Conservation (phyloP, 441 rosid species). For the Eutrema salsugineum region DNA sequence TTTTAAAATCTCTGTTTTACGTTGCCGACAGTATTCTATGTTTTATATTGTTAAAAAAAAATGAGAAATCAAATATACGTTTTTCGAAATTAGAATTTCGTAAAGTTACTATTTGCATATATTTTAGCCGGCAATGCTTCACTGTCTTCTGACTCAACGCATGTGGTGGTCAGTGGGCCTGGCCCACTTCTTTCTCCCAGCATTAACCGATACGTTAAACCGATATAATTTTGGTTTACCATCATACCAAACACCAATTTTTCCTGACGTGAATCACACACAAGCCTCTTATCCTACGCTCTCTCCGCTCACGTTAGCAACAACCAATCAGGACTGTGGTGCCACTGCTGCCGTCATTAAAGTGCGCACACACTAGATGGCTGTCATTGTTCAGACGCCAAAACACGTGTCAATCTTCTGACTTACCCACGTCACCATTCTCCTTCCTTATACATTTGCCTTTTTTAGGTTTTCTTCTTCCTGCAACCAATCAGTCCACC, state of each 20-base stretch:
- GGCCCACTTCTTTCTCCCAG: conserved; percentile 8
- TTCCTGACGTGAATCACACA: not conserved
- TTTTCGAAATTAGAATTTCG: not conserved
- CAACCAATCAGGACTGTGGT: not conserved
- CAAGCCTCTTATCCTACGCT: conserved; percentile 5
- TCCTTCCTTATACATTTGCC: not conserved
- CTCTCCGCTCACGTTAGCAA: conserved; percentile 1
- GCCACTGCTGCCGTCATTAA: conserved; percentile 5
- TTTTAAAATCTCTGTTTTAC: not conserved
- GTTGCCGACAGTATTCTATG: not conserved
- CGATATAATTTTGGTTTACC: not conserved
- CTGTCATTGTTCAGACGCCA: conserved; percentile 1
- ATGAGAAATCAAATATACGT: not conserved
- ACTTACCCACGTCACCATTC: not conserved
- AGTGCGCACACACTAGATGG: conserved; percentile 10
- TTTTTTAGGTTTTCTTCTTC: conserved; percentile 7
- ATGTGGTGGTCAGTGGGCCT: conserved; percentile 23
- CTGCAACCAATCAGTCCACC: not conserved
- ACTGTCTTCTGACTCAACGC: conserved; percentile 22
- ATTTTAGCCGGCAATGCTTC: conserved; percentile 24
- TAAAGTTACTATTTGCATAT: conserved; percentile 16
- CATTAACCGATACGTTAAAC: not conserved
- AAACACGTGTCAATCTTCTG: not conserved
- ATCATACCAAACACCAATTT: not conserved
- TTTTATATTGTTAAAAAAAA: not conserved